phyloP scores from a whole-genome alignment of 441 rosid genomes.

The Gossypium gossypioides region DNA sequence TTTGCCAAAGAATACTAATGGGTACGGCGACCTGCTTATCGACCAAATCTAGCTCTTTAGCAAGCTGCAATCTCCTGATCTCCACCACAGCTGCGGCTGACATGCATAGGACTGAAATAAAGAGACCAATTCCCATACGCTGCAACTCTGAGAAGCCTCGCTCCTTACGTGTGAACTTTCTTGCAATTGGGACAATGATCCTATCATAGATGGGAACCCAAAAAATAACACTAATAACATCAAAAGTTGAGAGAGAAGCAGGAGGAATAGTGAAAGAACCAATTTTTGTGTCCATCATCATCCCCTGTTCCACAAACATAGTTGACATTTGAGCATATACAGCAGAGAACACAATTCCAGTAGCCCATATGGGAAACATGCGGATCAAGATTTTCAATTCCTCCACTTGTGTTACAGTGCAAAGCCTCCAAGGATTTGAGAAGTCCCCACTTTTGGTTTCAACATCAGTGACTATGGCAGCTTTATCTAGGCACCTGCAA shows the following conservation, averaged over 20 bases:
- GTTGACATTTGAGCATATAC: constrained; percentile 74
- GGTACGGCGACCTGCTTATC: constrained; percentile 48
- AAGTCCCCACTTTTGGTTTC: constrained; percentile 45
- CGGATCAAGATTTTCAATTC: constrained; percentile 76
- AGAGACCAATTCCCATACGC: constrained; percentile 75
- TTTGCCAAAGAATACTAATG: constrained; percentile 69
- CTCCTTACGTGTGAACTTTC: constrained; percentile 61
- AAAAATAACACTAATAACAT: constrained; percentile 56
- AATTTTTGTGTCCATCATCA: constrained; percentile 57
- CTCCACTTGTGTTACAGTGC: constrained; percentile 85
- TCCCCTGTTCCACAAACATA: constrained; percentile 85
- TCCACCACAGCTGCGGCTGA: constrained; percentile 72
- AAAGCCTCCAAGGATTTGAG: constrained; percentile 57
- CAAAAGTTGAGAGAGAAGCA: constrained; percentile 61
- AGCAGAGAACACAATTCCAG: constrained; percentile 67
- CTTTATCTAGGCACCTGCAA: constrained; percentile 83
- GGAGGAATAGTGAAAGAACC: constrained; percentile 84
- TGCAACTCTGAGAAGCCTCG: constrained; percentile 80
- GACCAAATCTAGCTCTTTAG: constrained; percentile 56
- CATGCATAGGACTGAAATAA: constrained; percentile 58
- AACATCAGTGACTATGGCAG: constrained; percentile 57
- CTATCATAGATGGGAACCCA: constrained; percentile 77
- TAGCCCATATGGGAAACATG: constrained; percentile 84
- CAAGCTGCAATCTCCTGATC: constrained; percentile 49
- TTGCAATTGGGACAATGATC: constrained; percentile 64